Percentiles rank a stretch among this genome's conserved stretches.
phyloP scores from a whole-genome alignment of 2,329 filamentous ascomycete species.

The Capronia americana region DNA sequence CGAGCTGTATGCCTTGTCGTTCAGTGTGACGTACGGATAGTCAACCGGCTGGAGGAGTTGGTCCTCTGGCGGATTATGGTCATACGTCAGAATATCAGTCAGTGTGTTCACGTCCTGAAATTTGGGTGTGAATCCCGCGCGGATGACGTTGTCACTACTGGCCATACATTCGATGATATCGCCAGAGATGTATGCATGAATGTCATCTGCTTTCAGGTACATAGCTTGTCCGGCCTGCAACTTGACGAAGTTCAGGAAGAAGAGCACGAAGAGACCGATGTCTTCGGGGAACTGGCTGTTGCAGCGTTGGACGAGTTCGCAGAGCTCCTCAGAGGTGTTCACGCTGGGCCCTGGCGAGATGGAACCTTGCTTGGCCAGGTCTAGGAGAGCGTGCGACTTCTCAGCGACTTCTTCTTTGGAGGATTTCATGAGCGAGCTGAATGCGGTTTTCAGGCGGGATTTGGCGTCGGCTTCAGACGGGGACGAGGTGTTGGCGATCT shows the following conservation, averaged over 20 bases:
- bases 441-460: slow-evolving; percentile 74
- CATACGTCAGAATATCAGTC: slow-evolving; percentile 91
- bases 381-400: slow-evolving; percentile 72
- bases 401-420: slow-evolving; percentile 68
- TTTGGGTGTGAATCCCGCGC: slow-evolving; percentile 95
- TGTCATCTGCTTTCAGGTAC: slow-evolving; percentile 95
- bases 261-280: slow-evolving; percentile 91
- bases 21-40: slow-evolving; percentile 84
- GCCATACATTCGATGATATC: slow-evolving; percentile 99
- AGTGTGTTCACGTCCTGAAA: slow-evolving; percentile 95
- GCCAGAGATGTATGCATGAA: slow-evolving; percentile 79
- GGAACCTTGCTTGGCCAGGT: slow-evolving; percentile 62
- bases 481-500: slow-evolving; percentile 60
- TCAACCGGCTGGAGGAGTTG: slow-evolving; percentile 89
- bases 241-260: slow-evolving; percentile 95
- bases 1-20: slow-evolving; percentile 80
- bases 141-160: slow-evolving; percentile 96
- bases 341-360: slow-evolving; percentile 60
- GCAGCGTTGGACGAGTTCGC: slow-evolving; percentile 77
- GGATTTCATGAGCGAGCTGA: slow-evolving; percentile 81
- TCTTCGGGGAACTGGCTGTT: slow-evolving; percentile 86
- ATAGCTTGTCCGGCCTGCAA: slow-evolving; percentile 89
- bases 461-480: slow-evolving; percentile 71
- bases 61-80: slow-evolving; percentile 89
- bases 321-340: slow-evolving; percentile 73